phyloP scores from a whole-genome alignment of 1,139 yeast species.

The Pichia terricola region DNA sequence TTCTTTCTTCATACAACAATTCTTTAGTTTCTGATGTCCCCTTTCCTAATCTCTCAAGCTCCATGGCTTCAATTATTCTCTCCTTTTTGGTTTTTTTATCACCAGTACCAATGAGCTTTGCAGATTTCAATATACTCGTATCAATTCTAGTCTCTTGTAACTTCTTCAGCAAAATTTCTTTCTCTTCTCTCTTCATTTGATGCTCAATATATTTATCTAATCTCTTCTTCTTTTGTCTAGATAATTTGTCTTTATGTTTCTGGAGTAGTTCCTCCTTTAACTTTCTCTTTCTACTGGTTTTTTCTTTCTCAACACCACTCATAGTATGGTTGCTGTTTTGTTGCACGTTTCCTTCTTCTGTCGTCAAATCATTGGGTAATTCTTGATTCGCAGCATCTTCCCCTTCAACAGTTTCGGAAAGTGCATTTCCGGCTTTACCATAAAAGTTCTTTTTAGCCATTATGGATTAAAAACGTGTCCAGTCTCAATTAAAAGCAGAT shows the following conservation, averaged over 20 bases:
- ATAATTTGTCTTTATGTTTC: conserved; percentile 56
- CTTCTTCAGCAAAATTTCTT: conserved; percentile 65
- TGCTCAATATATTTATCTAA: conserved; percentile 75
- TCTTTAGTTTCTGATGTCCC: conserved; percentile 55
- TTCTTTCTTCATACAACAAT: conserved; percentile 61
- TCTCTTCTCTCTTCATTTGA: conserved; percentile 84
- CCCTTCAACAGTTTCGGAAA: not conserved
- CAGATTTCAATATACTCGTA: conserved; percentile 55
- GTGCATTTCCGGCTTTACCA: conserved; percentile 12
- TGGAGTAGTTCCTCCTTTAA: conserved; percentile 49
- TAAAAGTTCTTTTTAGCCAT: conserved; percentile 13
- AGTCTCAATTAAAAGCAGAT: not conserved
- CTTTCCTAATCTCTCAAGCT: conserved; percentile 64
- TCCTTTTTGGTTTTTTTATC: conserved; percentile 59
- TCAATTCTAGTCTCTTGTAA: conserved; percentile 66
- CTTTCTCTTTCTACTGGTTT: conserved; percentile 53
- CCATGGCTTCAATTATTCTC: conserved; percentile 64
- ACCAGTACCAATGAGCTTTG: conserved; percentile 73
- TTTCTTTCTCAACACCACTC: conserved; percentile 38
- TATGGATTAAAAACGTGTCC: not conserved
- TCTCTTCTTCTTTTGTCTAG: conserved; percentile 67
- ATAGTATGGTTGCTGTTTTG: conserved; percentile 3
- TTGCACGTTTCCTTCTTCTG: not conserved
- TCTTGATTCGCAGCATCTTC: not conserved
- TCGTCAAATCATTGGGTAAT: not conserved